Evolutionary conservation across 306 rosid species (phyloP).

Genomic region (Lablab purpureus): DNA sequence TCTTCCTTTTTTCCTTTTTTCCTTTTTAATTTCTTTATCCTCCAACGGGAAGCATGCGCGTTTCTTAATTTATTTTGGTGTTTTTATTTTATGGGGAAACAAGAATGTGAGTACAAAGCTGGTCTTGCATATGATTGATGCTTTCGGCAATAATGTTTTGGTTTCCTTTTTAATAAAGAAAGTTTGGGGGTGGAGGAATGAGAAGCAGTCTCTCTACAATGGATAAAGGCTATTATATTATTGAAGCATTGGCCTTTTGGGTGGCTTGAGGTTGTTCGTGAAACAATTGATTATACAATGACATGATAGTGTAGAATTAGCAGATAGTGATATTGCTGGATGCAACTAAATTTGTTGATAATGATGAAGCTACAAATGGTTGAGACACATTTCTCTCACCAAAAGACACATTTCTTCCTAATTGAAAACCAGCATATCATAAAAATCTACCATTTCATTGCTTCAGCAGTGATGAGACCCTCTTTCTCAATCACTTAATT

Average conservation of each 20-base stretch:
- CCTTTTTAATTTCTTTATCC: conserved; percentile 7
- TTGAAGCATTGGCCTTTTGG: background rate
- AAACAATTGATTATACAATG: background rate
- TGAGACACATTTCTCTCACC: too few relatives aligned
- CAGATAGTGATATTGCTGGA: conserved; percentile 29
- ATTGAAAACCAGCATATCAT: too few relatives aligned
- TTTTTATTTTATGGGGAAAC: conserved; percentile 34
- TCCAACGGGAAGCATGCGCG: conserved; percentile 25
- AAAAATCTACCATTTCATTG: conserved; percentile 23
- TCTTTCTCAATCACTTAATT: background rate
- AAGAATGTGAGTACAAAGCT: conserved; percentile 36
- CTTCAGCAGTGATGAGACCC: conserved; percentile 23
- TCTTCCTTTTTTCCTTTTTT: background rate
- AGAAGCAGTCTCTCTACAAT: background rate
- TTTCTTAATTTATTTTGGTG: background rate
- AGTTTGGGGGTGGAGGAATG: background rate
- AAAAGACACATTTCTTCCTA: too few relatives aligned
- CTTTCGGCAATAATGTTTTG: conserved; percentile 31
- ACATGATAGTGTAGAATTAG: conserved; percentile 1
- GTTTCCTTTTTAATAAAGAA: background rate
- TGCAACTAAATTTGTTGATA: conserved; percentile 32
- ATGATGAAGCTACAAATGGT: conserved; percentile 6
- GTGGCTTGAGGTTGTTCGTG: background rate
- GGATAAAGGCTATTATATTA: background rate
- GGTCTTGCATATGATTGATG: conserved; percentile 27